Evolutionary conservation across 495 filamentous ascomycete species (phyloP).

Genomic region (Penicillium steckii): DNA sequence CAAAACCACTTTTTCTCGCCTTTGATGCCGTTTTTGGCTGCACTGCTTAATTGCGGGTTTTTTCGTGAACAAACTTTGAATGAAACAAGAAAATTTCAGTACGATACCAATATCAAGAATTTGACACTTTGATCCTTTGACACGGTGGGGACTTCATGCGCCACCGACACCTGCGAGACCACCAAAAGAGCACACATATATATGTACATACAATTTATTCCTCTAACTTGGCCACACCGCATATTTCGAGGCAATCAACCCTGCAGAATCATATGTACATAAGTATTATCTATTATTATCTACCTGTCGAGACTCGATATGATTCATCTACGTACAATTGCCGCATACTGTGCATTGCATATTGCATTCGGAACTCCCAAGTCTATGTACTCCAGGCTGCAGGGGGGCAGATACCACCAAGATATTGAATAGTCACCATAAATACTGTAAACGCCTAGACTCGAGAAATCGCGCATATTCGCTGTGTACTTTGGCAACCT

Average conservation of each 20-base stretch:
- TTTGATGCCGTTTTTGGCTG: neutral
- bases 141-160: neutral
- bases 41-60: too few relatives aligned
- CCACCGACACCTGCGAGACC: neutral
- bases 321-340: slow-evolving; percentile 1
- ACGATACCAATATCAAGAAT: neutral
- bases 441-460: neutral
- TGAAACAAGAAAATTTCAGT: neutral
- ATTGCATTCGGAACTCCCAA: too few relatives aligned
- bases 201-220: too few relatives aligned
- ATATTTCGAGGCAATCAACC: slow-evolving; percentile 1
- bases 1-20: neutral
- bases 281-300: neutral
- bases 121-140: neutral
- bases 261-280: too few relatives aligned
- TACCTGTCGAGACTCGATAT: neutral
- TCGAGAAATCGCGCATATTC: slow-evolving; percentile 2
- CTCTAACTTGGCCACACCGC: slow-evolving; percentile 18
- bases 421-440: neutral
- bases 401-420: neutral
- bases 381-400: too few relatives aligned
- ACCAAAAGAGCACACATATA: too few relatives aligned
- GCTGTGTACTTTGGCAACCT: neutral
- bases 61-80: too few relatives aligned
- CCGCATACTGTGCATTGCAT: slow-evolving; percentile 6